Evolutionary conservation across 345 rosid genomes (phyloP).

Genomic region (Linum trigynum): DNA sequence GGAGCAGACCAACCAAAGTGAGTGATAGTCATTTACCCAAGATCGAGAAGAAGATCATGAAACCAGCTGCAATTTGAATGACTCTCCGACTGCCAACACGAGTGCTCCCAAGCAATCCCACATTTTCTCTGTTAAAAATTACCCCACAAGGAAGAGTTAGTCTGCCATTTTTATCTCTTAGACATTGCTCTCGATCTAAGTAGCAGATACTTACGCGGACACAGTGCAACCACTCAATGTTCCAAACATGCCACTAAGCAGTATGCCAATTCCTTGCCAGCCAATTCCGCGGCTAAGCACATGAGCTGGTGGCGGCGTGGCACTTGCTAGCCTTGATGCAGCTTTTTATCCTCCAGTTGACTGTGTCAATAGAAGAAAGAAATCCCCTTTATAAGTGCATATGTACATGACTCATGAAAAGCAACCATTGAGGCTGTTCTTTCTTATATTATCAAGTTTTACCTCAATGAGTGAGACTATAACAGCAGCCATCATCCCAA

Average conservation of each 20-base stretch:
- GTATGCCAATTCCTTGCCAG: slow-evolving; percentile 98
- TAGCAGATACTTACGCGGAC: slow-evolving; percentile 52
- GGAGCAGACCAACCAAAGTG: not conserved
- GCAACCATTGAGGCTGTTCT: not conserved
- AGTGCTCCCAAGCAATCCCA: slow-evolving; percentile 94
- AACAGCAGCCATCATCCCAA: slow-evolving; percentile 98
- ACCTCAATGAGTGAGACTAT: slow-evolving; percentile 93
- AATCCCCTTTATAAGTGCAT: not conserved
- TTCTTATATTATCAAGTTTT: not conserved
- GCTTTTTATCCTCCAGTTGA: slow-evolving; percentile 97
- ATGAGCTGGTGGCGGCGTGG: slow-evolving; percentile 98
- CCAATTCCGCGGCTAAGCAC: slow-evolving; percentile 99
- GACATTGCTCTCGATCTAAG: not conserved
- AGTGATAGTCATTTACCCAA: slow-evolving; percentile 44
- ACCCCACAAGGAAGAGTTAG: slow-evolving; percentile 8
- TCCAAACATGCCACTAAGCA: slow-evolving; percentile 79
- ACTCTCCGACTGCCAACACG: slow-evolving; percentile 95
- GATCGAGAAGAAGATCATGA: slow-evolving; percentile 95
- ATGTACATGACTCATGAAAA: no score
- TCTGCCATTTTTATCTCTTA: not conserved
- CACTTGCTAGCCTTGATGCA: slow-evolving; percentile 91
- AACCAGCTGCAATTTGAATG: slow-evolving; percentile 92
- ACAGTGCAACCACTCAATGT: slow-evolving; percentile 73
- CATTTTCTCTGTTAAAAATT: slow-evolving; percentile 61
- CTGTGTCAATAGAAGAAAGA: slow-evolving; percentile 22